Evolutionary conservation across 345 rosid species (phyloP).

Genomic region (Salix arbutifolia): DNA sequence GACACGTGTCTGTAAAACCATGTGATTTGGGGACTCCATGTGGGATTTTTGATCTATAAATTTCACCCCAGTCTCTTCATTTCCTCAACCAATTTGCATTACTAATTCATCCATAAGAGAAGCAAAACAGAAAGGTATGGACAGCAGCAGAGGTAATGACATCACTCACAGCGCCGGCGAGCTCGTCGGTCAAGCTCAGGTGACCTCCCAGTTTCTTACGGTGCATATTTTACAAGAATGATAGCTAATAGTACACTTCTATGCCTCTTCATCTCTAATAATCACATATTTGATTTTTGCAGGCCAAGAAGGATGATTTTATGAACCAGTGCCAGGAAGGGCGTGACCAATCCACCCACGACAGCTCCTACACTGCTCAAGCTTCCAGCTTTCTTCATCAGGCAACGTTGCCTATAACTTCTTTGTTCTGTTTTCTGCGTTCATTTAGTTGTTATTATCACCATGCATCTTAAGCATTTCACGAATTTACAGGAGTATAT

Average conservation of each 20-base stretch:
- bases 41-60: neutral
- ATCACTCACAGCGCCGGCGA: neutral
- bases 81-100: neutral
- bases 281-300: neutral
- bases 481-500: too few species aligned
- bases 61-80: neutral
- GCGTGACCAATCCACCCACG: neutral
- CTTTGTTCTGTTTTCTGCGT: neutral
- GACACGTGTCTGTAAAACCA: neutral
- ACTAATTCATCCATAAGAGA: neutral
- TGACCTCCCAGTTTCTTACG: neutral
- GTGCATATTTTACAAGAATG: neutral
- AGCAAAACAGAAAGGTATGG: conserved; percentile 7
- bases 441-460: neutral
- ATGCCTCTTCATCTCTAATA: too few species aligned
- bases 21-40: neutral
- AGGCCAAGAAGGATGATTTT: conserved; percentile 8
- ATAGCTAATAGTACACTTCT: too few species aligned
- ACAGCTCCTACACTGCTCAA: conserved; percentile 5
- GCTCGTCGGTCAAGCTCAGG: conserved; percentile 14
- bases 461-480: too few species aligned
- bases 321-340: neutral
- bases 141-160: neutral
- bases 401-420: neutral
- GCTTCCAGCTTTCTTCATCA: conserved; percentile 26